These are phyloP conservation scores for Nigrospora sphaerica DNA, from an alignment of 2,329 filamentous ascomycete genomes.

Conservation along the genomic window DNA sequence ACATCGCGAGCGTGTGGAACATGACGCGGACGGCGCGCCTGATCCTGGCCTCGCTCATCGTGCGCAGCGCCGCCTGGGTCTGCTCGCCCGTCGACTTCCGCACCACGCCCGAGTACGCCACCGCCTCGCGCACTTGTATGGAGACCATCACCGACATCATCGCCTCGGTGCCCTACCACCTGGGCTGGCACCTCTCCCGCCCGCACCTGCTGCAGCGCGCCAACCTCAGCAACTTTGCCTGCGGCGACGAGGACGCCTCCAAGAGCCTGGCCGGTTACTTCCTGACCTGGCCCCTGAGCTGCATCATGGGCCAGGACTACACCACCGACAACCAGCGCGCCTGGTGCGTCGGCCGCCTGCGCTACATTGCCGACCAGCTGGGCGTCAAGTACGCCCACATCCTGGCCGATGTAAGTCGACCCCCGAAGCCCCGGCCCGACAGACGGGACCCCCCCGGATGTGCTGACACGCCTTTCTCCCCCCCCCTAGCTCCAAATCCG, in stretches of 20 bases:
- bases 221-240: constrained; percentile 38
- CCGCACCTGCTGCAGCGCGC: constrained; percentile 30
- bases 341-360: constrained; percentile 47
- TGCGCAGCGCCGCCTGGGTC: constrained; percentile 55
- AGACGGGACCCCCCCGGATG: too few species aligned
- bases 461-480: too few species aligned
- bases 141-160: constrained; percentile 53
- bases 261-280: constrained; percentile 54
- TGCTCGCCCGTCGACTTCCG: constrained; percentile 54
- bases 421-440: constrained; percentile 3
- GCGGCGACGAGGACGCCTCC: constrained; percentile 39
- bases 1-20: constrained; percentile 52
- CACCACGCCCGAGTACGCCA: constrained; percentile 55
- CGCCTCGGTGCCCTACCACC: constrained; percentile 53
- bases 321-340: constrained; percentile 49
- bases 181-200: constrained; percentile 49
- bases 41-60: constrained; percentile 45
- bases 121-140: constrained; percentile 40
- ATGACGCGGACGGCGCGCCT: constrained; percentile 45
- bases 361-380: constrained; percentile 46
- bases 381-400: constrained; percentile 53
- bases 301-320: constrained; percentile 49
- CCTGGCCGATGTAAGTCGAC: constrained; percentile 39
- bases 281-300: constrained; percentile 51
- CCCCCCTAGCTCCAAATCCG: constrained; percentile 44